phyloP scores from a whole-genome alignment of 2,329 filamentous ascomycete species.

The Fonsecaea multimorphosa region DNA sequence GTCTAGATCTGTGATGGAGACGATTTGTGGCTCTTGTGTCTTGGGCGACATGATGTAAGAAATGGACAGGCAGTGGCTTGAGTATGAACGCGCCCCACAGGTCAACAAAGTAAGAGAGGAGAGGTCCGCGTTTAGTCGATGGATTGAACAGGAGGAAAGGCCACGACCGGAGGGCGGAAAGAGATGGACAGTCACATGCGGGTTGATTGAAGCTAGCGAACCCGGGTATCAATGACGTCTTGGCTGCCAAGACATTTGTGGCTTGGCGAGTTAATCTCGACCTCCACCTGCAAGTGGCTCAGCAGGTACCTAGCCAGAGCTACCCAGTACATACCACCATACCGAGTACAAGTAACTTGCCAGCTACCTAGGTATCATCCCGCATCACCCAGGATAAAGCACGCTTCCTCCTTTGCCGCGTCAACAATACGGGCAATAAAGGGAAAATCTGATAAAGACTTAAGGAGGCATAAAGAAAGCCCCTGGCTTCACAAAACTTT shows the following conservation, averaged over 20 bases:
- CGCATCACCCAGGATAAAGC: too few species aligned
- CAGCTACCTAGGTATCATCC: too few species aligned
- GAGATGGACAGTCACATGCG: background rate
- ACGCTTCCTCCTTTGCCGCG: background rate
- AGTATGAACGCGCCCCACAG: background rate
- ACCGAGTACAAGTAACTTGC: too few species aligned
- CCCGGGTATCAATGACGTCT: background rate
- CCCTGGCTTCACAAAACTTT: too few species aligned
- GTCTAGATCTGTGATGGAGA: conserved; percentile 28
- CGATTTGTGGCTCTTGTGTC: conserved; percentile 26
- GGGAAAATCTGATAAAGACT: too few species aligned
- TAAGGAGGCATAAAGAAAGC: too few species aligned
- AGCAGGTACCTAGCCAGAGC: too few species aligned
- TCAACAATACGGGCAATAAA: background rate
- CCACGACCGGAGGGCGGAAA: background rate
- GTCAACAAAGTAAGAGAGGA: background rate
- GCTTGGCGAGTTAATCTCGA: background rate
- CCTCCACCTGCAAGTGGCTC: background rate
- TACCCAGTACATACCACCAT: too few species aligned
- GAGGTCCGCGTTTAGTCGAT: background rate
- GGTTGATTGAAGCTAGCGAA: too few species aligned
- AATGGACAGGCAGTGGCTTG: background rate
- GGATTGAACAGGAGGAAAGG: background rate
- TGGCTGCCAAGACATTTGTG: background rate
- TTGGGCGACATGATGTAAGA: conserved; percentile 15